Evolutionary conservation across 345 rosid genomes (phyloP), one percentile per base, ranked within the genome.

Genomic region (Crucihimalaya himalaica): DNA sequence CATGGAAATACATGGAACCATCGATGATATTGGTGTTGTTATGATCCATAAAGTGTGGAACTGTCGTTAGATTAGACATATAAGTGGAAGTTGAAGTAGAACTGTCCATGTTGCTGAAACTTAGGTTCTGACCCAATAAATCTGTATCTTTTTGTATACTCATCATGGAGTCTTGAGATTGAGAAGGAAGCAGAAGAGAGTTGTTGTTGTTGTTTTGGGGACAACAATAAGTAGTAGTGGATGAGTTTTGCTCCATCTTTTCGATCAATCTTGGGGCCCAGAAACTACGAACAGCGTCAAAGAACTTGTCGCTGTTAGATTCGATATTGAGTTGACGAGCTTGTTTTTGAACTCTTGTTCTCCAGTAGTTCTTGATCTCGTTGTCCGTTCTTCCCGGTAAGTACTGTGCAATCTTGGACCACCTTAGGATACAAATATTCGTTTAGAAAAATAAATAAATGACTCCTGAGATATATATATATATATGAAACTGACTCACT

Each of bases 311-410:
- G 79, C 98, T 93, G 54, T 88, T 81, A 23, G 96, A 84, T 64
- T 91, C 97, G 13, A 91, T 76, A 57, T 89, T 89, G 28, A 93
- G 89, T 40, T 91, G 94, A 37, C 87, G 80, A 39, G 97, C 98
- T 72, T 90, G 97, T 65, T 88, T 93, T 54, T 91, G 97, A 65
- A 93, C 98, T 68, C 98, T 73, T 8, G 98, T 93, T 81, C 98
- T 89, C 97, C 98, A 93, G 20, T 93, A 93, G 67, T 93, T 91
- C 86, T 93, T 93, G 65, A 93, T 91, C 72, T 91, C 97, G 21
- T 93, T 93, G 63, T 93, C 98, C 1, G 98, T 93, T 80, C 97
- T 85, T 54, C 98, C 98, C 0, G 98, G 98, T 2, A 93, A 82
- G 71, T 88, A 84, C 72, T 88, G 97, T 42, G 98, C 97, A 39